Percentiles rank a stretch among this genome's conserved stretches.
phyloP scores from a whole-genome alignment of 1,284 basidiomycete genomes.

The Tylopilus sp. region DNA sequence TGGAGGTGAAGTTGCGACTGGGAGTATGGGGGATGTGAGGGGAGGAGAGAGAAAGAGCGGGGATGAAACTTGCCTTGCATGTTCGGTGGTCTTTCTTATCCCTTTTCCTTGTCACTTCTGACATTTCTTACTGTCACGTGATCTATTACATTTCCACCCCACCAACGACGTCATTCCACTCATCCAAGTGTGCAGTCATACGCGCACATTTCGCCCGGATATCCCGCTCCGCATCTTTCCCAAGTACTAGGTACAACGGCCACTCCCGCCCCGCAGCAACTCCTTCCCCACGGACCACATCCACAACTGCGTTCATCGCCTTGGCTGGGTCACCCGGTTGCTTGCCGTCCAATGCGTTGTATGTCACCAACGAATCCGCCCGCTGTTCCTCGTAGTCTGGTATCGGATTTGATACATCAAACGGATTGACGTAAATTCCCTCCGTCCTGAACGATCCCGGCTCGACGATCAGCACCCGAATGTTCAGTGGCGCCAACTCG shows the following conservation, averaged over 20 bases:
- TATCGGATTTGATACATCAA: conserved; percentile 45
- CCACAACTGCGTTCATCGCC: conserved; percentile 62
- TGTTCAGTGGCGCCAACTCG: conserved; percentile 63
- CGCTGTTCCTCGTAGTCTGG: conserved; percentile 57
- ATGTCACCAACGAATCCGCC: conserved; percentile 37
- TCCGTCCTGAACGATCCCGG: conserved; percentile 67
- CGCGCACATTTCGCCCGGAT: conserved; percentile 53
- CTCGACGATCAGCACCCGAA: conserved; percentile 64
- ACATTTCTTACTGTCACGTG: conserved; percentile 23
- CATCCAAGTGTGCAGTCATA: conserved; percentile 53
- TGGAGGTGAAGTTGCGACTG: conserved; percentile 35
- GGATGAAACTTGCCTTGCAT: conserved; percentile 35
- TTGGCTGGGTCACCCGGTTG: conserved; percentile 64
- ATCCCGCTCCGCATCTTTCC: conserved; percentile 57
- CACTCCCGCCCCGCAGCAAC: conserved; percentile 55
- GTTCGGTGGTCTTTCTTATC: conserved; percentile 20
- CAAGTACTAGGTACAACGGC: conserved; percentile 61
- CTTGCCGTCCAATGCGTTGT: conserved; percentile 45
- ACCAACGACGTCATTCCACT: conserved; percentile 57
- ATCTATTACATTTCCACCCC: conserved; percentile 36
- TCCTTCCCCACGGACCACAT: conserved; percentile 57
- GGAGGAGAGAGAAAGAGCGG: conserved; percentile 5
- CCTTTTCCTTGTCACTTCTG: conserved; percentile 11
- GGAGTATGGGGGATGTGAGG: conserved; percentile 4
- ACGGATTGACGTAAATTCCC: conserved; percentile 44